A percentile compares a stretch with the other conserved stretches of the same genome.
phyloP scores from a whole-genome alignment of 208 protist species.

The Cochliopodium minus region DNA sequence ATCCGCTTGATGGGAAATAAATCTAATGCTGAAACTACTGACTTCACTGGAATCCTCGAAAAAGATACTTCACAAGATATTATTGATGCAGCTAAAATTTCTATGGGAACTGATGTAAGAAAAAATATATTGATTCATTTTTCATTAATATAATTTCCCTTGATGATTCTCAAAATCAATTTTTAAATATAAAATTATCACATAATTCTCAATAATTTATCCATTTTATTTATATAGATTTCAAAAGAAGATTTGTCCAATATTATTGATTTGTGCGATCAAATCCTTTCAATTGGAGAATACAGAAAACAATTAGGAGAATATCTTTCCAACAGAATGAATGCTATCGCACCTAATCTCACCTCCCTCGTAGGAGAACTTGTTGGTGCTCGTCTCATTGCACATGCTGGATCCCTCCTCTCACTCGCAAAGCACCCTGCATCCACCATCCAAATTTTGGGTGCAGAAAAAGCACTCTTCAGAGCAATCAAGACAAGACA shows the following conservation, averaged over 20 bases:
- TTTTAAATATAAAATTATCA: neutral
- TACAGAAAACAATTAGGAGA: slow-evolving; percentile 79
- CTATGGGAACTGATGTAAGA: slow-evolving; percentile 95
- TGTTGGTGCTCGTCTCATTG: slow-evolving; percentile 92
- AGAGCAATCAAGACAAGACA: slow-evolving; percentile 89
- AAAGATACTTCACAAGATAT: slow-evolving; percentile 81
- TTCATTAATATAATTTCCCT: neutral
- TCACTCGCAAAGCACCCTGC: slow-evolving; percentile 93
- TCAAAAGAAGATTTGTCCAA: slow-evolving; percentile 79
- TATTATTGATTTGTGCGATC: slow-evolving; percentile 67
- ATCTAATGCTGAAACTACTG: slow-evolving; percentile 59
- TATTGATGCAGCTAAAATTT: slow-evolving; percentile 84
- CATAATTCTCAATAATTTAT: slow-evolving; percentile 11
- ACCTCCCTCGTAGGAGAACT: slow-evolving; percentile 88
- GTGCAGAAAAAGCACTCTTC: slow-evolving; percentile 96
- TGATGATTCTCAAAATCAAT: neutral
- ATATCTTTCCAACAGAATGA: slow-evolving; percentile 81
- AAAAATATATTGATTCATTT: no score
- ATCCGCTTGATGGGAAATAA: slow-evolving; percentile 66
- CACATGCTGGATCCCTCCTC: slow-evolving; percentile 88
- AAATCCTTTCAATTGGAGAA: slow-evolving; percentile 55
- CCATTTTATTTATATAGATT: no score
- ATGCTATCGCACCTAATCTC: slow-evolving; percentile 94
- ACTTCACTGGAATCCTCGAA: slow-evolving; percentile 79
- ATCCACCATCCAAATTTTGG: slow-evolving; percentile 96